Evolutionary conservation across 495 filamentous ascomycete species (phyloP).

Genomic region (Penicillium turbatum): DNA sequence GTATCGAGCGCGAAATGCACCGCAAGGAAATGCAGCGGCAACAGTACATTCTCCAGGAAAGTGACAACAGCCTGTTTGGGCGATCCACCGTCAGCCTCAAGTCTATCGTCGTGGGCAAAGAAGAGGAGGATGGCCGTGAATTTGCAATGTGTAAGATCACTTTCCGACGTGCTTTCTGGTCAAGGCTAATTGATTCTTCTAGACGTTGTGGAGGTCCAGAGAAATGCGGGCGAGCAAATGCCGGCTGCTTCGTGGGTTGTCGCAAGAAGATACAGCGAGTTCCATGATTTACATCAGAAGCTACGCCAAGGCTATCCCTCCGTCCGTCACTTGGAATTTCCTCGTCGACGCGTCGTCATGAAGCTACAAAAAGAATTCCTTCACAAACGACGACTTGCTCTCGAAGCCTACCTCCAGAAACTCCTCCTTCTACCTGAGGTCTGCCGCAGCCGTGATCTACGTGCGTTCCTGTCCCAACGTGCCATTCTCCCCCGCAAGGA

Average conservation of each 20-base stretch:
- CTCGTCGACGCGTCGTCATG: conserved; percentile 85
- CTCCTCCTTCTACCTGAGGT: conserved; percentile 86
- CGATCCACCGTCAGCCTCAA: conserved; percentile 85
- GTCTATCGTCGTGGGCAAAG: conserved; percentile 83
- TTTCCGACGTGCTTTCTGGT: background rate
- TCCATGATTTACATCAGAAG: conserved; percentile 90
- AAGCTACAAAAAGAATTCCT: conserved; percentile 94
- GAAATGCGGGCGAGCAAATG: conserved; percentile 86
- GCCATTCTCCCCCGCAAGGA: conserved; percentile 60
- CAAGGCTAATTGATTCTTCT: conserved; percentile 1
- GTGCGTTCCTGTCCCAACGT: conserved; percentile 89
- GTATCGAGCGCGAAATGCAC: conserved; percentile 84
- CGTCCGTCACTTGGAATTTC: conserved; percentile 87
- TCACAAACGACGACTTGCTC: conserved; percentile 73
- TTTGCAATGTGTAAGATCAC: conserved; percentile 70
- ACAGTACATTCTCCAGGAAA: conserved; percentile 96
- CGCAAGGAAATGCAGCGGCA: conserved; percentile 94
- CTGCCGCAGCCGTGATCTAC: conserved; percentile 85
- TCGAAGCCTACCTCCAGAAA: conserved; percentile 83
- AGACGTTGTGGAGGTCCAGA: conserved; percentile 85
- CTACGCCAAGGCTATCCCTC: conserved; percentile 78
- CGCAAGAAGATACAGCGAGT: conserved; percentile 86
- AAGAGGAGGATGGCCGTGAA: conserved; percentile 90
- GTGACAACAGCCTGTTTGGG: conserved; percentile 94
- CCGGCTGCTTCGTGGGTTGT: conserved; percentile 78